Evolutionary conservation across 2,329 filamentous ascomycete species (phyloP).

Genomic region (Aureobasidium melanogenum): DNA sequence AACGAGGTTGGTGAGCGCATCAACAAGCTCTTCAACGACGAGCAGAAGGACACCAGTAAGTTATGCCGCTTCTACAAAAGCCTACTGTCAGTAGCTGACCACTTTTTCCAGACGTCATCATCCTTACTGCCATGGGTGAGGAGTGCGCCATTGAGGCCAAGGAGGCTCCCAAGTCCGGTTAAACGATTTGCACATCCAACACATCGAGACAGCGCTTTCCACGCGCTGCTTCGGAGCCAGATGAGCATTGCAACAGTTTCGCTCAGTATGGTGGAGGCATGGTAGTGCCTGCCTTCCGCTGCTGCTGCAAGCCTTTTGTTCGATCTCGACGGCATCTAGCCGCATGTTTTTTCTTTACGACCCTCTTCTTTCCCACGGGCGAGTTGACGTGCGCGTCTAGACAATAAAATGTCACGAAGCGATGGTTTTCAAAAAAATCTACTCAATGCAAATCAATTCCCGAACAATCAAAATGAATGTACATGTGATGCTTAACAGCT

Average conservation of each 20-base stretch:
- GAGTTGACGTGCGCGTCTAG: constrained; percentile 12
- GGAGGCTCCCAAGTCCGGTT: constrained; percentile 58
- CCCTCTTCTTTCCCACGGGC: constrained; percentile 9
- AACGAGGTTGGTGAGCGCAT: constrained; percentile 85
- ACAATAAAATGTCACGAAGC: constrained; percentile 15
- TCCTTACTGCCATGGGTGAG: constrained; percentile 95
- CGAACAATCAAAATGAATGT: not conserved
- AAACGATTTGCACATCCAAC: constrained; percentile 11
- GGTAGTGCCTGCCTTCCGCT: not conserved
- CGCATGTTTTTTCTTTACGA: constrained; percentile 11
- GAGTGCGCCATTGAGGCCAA: constrained; percentile 88
- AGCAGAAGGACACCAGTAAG: constrained; percentile 94
- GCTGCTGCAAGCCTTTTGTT: constrained; percentile 9
- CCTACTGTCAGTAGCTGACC: not conserved
- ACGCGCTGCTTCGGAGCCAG: constrained; percentile 17
- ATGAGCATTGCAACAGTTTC: constrained; percentile 8
- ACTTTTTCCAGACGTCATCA: constrained; percentile 64
- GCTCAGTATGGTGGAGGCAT: not conserved
- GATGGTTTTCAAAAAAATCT: constrained; percentile 13
- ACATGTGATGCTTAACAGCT: not conserved
- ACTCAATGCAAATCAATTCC: constrained; percentile 13
- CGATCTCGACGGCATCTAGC: constrained; percentile 12
- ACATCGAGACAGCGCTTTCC: constrained; percentile 10
- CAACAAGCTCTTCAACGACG: constrained; percentile 63
- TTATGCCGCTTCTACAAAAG: constrained; percentile 21